These are phyloP conservation scores for Xylaria acuta DNA, from an alignment of 495 filamentous ascomycete species.

Conservation along the genomic window DNA sequence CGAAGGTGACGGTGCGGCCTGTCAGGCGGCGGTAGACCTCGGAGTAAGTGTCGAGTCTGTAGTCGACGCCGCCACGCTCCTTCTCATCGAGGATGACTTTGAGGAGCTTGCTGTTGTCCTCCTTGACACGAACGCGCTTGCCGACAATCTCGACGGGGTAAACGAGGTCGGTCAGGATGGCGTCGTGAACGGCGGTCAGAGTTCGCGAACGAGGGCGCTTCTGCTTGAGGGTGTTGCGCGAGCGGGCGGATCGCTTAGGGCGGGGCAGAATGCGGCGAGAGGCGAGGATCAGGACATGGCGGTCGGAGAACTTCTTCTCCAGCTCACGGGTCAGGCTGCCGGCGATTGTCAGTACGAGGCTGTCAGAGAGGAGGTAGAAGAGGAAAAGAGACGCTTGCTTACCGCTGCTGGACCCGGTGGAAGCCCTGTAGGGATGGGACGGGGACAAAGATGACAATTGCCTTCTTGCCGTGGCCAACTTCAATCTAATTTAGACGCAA, in stretches of 20 bases:
- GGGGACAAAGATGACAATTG: constrained; percentile 99
- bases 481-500: constrained; percentile 83
- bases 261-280: constrained; percentile 98
- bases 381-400: constrained; percentile 41
- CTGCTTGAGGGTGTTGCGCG: constrained; percentile 91
- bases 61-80: constrained; percentile 98
- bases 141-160: constrained; percentile 99
- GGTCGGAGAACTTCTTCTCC: constrained; percentile 99
- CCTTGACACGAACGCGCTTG: constrained; percentile 94
- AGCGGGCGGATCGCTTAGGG: constrained; percentile 94
- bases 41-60: constrained; percentile 97
- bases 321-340: constrained; percentile 96
- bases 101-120: constrained; percentile 95
- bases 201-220: constrained; percentile 98
- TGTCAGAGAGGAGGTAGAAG: not conserved
- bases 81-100: constrained; percentile 99
- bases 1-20: constrained; percentile 90
- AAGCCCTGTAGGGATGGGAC: constrained; percentile 94
- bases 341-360: constrained; percentile 33
- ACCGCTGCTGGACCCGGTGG: constrained; percentile 99
- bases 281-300: constrained; percentile 98
- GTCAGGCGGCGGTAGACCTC: constrained; percentile 98
- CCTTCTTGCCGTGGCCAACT: constrained; percentile 99
- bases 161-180: constrained; percentile 94
- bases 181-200: constrained; percentile 95